phyloP scores from a whole-genome alignment of 2,329 filamentous ascomycete genomes.

The Chrysoporthe puriensis region DNA sequence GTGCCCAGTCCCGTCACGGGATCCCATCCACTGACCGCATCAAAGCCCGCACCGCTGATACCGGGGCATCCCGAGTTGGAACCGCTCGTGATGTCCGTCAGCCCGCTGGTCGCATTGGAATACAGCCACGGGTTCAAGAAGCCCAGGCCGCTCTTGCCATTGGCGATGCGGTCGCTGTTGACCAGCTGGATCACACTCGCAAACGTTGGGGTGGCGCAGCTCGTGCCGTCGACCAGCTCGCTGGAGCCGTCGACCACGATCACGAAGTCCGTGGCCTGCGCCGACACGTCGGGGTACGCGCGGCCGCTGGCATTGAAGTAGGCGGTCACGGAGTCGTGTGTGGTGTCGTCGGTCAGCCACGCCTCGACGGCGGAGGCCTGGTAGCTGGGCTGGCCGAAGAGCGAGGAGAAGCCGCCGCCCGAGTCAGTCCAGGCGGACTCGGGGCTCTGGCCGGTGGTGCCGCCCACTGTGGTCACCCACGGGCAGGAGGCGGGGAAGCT shows the following conservation, averaged over 20 bases:
- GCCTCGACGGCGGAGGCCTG: conserved; percentile 42
- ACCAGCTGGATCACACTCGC: conserved; percentile 57
- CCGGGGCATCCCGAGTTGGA: conserved; percentile 15
- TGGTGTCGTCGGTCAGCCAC: conserved; percentile 20
- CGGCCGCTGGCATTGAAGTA: conserved; percentile 44
- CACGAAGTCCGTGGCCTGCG: conserved; percentile 44
- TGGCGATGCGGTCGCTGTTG: conserved; percentile 53
- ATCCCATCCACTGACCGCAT: conserved; percentile 27
- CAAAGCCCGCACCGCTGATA: conserved; percentile 24
- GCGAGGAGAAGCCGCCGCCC: conserved; percentile 54
- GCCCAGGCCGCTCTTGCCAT: conserved; percentile 46
- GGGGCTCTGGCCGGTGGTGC: conserved; percentile 53
- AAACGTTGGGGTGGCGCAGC: conserved; percentile 55
- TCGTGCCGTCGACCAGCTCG: conserved; percentile 28
- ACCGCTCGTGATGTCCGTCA: conserved; percentile 32
- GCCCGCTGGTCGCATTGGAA: conserved; percentile 24
- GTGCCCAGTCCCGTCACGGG: conserved; percentile 27
- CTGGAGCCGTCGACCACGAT: conserved; percentile 21
- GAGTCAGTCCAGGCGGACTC: conserved; percentile 59
- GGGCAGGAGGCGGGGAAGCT: conserved; percentile 50
- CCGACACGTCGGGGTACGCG: conserved; percentile 27
- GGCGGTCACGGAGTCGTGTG: conserved; percentile 17
- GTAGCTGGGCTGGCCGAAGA: conserved; percentile 48
- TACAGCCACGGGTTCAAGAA: conserved; percentile 44
- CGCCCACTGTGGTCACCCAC: conserved; percentile 66